Evolutionary conservation across 768 basidiomycete genomes (phyloP).

Genomic region (Podaxis mareebaensis): DNA sequence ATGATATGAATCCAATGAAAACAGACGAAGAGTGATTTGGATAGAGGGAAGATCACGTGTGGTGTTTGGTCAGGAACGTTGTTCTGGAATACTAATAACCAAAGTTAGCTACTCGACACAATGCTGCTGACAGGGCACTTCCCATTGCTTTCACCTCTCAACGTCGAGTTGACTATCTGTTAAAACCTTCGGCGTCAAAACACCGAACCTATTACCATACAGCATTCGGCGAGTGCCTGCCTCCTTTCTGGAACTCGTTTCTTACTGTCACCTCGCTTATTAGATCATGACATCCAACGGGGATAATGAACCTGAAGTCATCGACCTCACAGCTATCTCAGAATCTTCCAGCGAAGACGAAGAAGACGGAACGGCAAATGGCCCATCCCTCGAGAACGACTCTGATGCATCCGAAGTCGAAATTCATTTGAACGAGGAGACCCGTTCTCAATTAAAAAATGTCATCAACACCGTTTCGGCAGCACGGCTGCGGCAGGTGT

Average conservation of each 20-base stretch:
- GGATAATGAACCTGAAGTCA: slow-evolving; percentile 34
- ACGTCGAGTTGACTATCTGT: slow-evolving; percentile 8
- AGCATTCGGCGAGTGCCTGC: neutral
- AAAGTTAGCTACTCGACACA: slow-evolving; percentile 12
- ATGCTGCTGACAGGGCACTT: slow-evolving; percentile 12
- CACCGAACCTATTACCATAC: neutral
- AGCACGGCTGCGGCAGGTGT: slow-evolving; percentile 41
- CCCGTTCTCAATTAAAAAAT: slow-evolving; percentile 41
- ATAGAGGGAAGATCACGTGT: slow-evolving; percentile 13
- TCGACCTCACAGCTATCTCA: slow-evolving; percentile 45
- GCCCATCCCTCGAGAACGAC: slow-evolving; percentile 20
- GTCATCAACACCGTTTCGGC: slow-evolving; percentile 46
- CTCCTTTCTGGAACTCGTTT: neutral
- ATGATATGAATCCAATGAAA: neutral
- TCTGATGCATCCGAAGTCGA: slow-evolving; percentile 32
- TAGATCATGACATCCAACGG: slow-evolving; percentile 27
- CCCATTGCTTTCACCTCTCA: slow-evolving; percentile 6
- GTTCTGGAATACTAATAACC: slow-evolving; percentile 4
- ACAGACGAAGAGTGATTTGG: neutral
- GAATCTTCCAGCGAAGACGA: slow-evolving; percentile 32
- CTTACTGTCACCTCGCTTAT: slow-evolving; percentile 9
- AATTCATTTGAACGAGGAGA: slow-evolving; percentile 37
- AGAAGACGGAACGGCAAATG: slow-evolving; percentile 22
- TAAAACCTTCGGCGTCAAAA: neutral
- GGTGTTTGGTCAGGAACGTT: slow-evolving; percentile 5